A percentile compares a stretch with the other conserved stretches of the same genome.
Evolutionary conservation across 2,329 filamentous ascomycete genomes (phyloP).

Genomic region (Fusarium cicatricum): DNA sequence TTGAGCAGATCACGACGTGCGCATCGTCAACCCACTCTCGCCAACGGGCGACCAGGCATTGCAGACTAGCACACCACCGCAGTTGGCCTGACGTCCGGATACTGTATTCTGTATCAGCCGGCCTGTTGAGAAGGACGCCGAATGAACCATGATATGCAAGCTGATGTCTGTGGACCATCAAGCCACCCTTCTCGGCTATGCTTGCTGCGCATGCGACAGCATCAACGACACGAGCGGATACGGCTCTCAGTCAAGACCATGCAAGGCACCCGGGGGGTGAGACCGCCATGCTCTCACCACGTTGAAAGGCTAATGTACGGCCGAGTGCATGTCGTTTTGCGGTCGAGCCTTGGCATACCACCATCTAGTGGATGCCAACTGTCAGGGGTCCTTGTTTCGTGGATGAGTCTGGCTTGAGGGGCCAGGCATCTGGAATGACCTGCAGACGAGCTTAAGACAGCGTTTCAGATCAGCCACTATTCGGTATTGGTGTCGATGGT

Average conservation of each 20-base stretch:
- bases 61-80: constrained; percentile 23
- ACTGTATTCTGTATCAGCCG: constrained; percentile 31
- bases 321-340: constrained; percentile 17
- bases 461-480: constrained; percentile 32
- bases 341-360: constrained; percentile 9
- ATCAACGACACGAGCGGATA: constrained; percentile 20
- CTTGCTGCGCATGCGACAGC: constrained; percentile 33
- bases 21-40: constrained; percentile 25
- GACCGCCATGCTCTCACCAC: constrained; percentile 34
- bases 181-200: constrained; percentile 36
- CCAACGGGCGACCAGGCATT: constrained; percentile 33
- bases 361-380: constrained; percentile 16
- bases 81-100: constrained; percentile 22
- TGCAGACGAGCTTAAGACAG: constrained; percentile 23
- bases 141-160: constrained; percentile 18
- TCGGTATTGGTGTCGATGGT: constrained; percentile 23
- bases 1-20: constrained; percentile 23
- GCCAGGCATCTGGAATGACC: constrained; percentile 10
- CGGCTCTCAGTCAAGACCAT: constrained; percentile 15
- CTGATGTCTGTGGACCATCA: constrained; percentile 25
- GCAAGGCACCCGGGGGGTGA: constrained; percentile 36
- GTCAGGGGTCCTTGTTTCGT: constrained; percentile 7
- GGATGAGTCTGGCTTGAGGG: constrained; percentile 21
- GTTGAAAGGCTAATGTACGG: constrained; percentile 25
- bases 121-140: constrained; percentile 14